Evolutionary conservation across 441 rosid genomes (phyloP).

Genomic region (Metrosideros polymorpha): DNA sequence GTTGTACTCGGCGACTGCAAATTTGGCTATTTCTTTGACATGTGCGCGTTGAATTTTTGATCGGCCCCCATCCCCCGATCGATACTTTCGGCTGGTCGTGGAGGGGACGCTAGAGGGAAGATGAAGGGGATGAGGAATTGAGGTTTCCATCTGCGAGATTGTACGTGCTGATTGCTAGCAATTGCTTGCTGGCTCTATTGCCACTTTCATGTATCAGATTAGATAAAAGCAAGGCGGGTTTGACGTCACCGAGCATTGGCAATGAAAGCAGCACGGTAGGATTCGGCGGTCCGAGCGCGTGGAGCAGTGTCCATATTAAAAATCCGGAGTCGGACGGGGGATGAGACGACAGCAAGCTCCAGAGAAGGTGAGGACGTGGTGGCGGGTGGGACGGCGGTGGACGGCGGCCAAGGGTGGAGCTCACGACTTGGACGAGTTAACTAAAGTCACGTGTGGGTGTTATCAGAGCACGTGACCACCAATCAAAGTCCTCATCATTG

Average conservation of each 20-base stretch:
- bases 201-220: neutral
- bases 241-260: neutral
- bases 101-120: too few species aligned
- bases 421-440: too few species aligned
- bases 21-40: fast-evolving
- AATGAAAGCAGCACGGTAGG: neutral
- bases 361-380: too few species aligned
- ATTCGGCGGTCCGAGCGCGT: neutral
- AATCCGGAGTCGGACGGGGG: too few species aligned
- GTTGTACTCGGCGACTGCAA: neutral
- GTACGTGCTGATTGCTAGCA: neutral
- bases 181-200: neutral
- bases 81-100: neutral
- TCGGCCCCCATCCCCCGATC: neutral
- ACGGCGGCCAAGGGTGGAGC: too few species aligned
- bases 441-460: too few species aligned
- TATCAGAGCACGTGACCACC: too few species aligned
- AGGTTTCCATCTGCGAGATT: neutral
- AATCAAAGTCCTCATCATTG: too few species aligned
- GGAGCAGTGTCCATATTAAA: neutral
- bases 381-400: too few species aligned
- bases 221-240: neutral
- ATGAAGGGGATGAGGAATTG: neutral
- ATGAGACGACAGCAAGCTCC: too few species aligned
- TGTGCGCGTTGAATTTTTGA: neutral